Percentiles rank a stretch among this genome's conserved stretches.
phyloP scores from a whole-genome alignment of 140 eudicot genomes.

The Erigeron philadelphicus region DNA sequence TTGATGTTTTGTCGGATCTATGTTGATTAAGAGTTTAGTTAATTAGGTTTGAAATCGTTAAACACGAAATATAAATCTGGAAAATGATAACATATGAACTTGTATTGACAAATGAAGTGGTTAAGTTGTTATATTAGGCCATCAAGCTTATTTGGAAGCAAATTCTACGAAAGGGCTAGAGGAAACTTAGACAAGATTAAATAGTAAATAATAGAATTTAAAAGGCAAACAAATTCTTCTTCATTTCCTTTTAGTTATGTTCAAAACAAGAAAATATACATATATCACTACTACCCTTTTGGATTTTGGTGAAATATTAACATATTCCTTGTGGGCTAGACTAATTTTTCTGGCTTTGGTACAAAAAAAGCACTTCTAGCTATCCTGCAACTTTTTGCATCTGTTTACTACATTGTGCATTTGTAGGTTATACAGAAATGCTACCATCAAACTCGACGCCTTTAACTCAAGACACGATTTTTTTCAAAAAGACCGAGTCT shows the following conservation, averaged over 20 bases:
- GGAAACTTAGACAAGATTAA: background rate
- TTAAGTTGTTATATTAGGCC: slow-evolving; percentile 23
- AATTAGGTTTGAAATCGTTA: background rate
- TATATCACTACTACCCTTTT: too few species aligned
- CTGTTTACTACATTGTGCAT: background rate
- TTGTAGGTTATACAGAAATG: background rate
- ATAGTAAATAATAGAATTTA: background rate
- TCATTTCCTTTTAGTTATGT: background rate
- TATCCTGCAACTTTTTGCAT: background rate
- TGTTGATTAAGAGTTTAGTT: background rate
- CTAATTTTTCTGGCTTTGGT: background rate
- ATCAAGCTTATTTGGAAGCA: slow-evolving; percentile 17
- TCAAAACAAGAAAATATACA: background rate
- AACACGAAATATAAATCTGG: background rate
- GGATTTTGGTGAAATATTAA: too few species aligned
- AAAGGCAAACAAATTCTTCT: background rate
- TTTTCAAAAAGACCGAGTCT: slow-evolving; percentile 48
- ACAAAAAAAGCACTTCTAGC: background rate
- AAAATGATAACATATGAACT: slow-evolving; percentile 12
- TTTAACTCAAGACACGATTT: slow-evolving; percentile 18
- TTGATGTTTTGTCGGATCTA: background rate
- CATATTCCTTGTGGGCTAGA: too few species aligned
- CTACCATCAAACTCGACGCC: background rate
- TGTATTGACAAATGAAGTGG: slow-evolving; percentile 7
- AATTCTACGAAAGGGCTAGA: slow-evolving; percentile 8